A percentile compares a stretch with the other conserved stretches of the same genome.
Conservation (phyloP, 108 stramenopile genomes). For the Cyclotella baltica region DNA sequence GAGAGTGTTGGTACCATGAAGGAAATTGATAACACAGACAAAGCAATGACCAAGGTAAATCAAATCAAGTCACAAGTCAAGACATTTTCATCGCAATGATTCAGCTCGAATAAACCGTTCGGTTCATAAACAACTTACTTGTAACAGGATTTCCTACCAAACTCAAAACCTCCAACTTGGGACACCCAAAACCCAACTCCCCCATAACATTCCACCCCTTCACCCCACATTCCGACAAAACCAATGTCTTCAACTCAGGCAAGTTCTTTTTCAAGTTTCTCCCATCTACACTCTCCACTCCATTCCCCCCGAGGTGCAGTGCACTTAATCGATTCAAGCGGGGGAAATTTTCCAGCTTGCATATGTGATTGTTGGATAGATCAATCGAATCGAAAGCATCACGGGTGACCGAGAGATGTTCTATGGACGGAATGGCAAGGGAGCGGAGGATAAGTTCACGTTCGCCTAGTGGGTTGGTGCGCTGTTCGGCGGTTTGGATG, state of each 20-base stretch:
- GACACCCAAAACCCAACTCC: constrained; percentile 74
- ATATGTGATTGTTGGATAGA: constrained; percentile 82
- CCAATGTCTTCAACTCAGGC: constrained; percentile 63
- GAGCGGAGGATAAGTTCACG: constrained; percentile 84
- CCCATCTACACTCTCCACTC: constrained; percentile 68
- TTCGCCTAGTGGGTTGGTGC: constrained; percentile 84
- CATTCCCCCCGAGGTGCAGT: constrained; percentile 68
- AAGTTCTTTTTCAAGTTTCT: constrained; percentile 66
- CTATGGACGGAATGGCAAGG: constrained; percentile 78
- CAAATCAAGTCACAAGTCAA: not conserved
- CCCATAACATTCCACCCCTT: constrained; percentile 67
- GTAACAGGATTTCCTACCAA: constrained; percentile 83
- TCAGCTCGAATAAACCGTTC: not conserved
- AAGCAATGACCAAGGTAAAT: not conserved
- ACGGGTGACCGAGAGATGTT: constrained; percentile 79
- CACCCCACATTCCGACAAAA: constrained; percentile 72
- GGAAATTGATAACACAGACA: not conserved
- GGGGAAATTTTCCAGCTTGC: constrained; percentile 80
- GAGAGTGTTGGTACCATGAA: constrained; percentile 2
- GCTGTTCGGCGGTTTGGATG: constrained; percentile 78
- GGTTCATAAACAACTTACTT: constrained; percentile 74
- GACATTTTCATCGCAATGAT: not conserved
- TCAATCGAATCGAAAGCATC: constrained; percentile 85
- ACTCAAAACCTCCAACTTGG: constrained; percentile 72
- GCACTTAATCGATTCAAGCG: constrained; percentile 56